Evolutionary conservation across 306 rosid genomes (phyloP), one percentile per base, ranked within the genome.

Genomic region (Cucumis melo): DNA sequence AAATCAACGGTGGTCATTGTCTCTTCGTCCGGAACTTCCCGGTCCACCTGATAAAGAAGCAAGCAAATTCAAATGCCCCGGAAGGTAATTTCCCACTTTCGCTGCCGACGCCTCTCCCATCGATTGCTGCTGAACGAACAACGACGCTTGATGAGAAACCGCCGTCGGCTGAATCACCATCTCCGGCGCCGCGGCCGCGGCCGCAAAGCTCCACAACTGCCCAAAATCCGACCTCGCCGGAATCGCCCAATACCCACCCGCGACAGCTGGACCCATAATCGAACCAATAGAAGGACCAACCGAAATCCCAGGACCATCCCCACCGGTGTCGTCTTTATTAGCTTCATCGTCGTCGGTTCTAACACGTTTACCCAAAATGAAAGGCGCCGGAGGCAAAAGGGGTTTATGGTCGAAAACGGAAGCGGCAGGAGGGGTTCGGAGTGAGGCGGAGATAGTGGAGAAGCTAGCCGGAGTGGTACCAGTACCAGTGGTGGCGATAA

Each of bases 71-170:
- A 94, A 93, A 87, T 94, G 97, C 1, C 99, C 97, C 0, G 99
- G 97, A 81, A 91, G 97, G 81, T 94, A 94, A 87, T 94, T 94
- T 68, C 99, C 97, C 29, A 94, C 89, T 72, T 93, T 89, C 5
- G 97, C 99, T 46, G 96, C 99, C 38, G 97, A 94, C 21, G 99
- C 97, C 79, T 94, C 99, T 50, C 96, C 99, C 70, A 92, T 92
- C 17, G 82, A 89, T 83, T 88, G 87, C 54, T 75, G 66, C 59
- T 91, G 93, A 63, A 88, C 77, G 36, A 86, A 86, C 74, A 86
- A 9, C 67, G 88, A 83, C 41, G 79, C 75, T 20, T 80, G 88
- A 4, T 83, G 85, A 23, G 93, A 83, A 55, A 87, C 88, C 8
- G 82, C 87, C 12, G 83, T 64, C 8, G 90, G 83, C 82, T 87